Conservation (phyloP, 139 green algal species). For the Marvania coccoides region DNA sequence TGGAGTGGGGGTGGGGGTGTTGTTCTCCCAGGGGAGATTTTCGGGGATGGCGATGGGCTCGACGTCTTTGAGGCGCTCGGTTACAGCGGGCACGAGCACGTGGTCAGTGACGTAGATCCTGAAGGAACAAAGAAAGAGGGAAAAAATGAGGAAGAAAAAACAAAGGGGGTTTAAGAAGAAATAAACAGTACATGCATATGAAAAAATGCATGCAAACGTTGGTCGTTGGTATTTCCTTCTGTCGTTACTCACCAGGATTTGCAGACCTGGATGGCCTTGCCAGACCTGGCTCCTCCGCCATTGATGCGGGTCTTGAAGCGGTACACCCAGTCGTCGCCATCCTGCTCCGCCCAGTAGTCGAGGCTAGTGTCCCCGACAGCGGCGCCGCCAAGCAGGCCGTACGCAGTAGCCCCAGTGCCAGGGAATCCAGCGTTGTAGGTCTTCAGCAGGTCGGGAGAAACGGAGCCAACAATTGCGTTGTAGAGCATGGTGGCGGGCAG, state of each 20-base stretch:
- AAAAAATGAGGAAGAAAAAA: no score
- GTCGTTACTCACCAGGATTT: not conserved
- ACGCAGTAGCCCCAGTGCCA: not conserved
- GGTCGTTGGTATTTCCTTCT: not conserved
- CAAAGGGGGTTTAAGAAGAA: no score
- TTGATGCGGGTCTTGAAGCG: not conserved
- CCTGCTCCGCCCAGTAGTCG: not conserved
- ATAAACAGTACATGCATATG: no score
- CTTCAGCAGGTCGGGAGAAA: not conserved
- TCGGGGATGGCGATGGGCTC: conserved; percentile 1
- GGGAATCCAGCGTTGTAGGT: not conserved
- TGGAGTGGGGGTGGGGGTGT: not conserved
- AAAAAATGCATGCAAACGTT: no score
- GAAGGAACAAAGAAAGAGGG: not conserved
- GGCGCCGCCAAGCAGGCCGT: not conserved
- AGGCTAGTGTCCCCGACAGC: not conserved
- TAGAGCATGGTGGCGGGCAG: not conserved
- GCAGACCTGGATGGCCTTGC: not conserved
- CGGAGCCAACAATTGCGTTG: not conserved
- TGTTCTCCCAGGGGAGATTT: not conserved
- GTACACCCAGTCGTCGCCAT: not conserved
- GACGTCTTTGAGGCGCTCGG: conserved; percentile 6
- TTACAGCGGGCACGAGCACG: conserved; percentile 15
- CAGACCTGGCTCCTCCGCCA: not conserved
- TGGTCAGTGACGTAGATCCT: conserved; percentile 21